These are phyloP conservation scores for Aspergillus nidulans DNA, from an alignment of 495 filamentous ascomycete genomes.

Conservation along the genomic window DNA sequence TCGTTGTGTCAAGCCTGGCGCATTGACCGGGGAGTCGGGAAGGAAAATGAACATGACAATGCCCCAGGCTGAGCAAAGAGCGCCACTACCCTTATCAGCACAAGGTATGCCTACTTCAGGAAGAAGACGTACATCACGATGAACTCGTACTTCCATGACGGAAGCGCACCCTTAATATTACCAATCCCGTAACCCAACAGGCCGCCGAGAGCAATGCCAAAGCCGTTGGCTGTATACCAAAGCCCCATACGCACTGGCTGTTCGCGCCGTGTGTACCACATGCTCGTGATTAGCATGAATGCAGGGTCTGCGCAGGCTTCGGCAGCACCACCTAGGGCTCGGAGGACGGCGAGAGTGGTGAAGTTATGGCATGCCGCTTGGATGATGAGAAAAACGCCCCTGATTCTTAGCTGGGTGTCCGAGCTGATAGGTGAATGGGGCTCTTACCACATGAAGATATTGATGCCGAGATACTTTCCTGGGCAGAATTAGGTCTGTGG, in stretches of 20 bases:
- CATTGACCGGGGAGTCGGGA: constrained; percentile 59
- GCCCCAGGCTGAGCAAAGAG: constrained; percentile 53
- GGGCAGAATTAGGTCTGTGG: constrained; percentile 9
- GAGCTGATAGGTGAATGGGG: neutral
- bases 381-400: constrained; percentile 54
- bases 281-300: constrained; percentile 38
- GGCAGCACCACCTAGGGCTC: constrained; percentile 48
- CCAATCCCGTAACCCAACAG: constrained; percentile 58
- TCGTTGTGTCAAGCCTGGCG: constrained; percentile 51
- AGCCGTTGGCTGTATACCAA: constrained; percentile 58
- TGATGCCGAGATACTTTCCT: constrained; percentile 54
- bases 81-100: constrained; percentile 28
- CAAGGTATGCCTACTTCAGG: neutral
- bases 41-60: constrained; percentile 56
- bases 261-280: constrained; percentile 51
- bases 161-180: constrained; percentile 47
- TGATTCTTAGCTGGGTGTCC: constrained; percentile 5
- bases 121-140: constrained; percentile 35
- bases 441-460: constrained; percentile 55
- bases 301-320: constrained; percentile 49
- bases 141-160: constrained; percentile 56
- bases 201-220: constrained; percentile 56
- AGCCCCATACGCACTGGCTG: constrained; percentile 56
- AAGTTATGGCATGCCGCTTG: constrained; percentile 53
- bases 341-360: constrained; percentile 47